Conservation (phyloP, 116 monocot genomes). For the Cymodocea nodosa region DNA sequence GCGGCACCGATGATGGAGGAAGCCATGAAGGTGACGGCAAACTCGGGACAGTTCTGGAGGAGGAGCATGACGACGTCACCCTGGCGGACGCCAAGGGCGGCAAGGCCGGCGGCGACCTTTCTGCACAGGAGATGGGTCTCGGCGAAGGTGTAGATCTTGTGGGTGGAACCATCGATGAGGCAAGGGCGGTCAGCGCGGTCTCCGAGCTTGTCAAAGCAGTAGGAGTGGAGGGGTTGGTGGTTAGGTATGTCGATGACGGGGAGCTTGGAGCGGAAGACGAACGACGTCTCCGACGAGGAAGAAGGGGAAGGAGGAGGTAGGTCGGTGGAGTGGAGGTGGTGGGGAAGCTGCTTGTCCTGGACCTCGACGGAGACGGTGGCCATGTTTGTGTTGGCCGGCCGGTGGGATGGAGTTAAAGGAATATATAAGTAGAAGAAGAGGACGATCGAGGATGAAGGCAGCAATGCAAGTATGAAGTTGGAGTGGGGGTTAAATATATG, state of each 20-base stretch:
- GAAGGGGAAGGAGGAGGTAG: not conserved
- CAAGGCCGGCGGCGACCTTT: constrained; percentile 32
- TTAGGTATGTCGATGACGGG: constrained; percentile 47
- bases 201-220: constrained; percentile 39
- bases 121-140: constrained; percentile 28
- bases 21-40: constrained; percentile 48
- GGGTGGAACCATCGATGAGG: constrained; percentile 53
- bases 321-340: not conserved
- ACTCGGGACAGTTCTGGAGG: constrained; percentile 58
- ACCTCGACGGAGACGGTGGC: constrained; percentile 23
- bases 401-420: no score
- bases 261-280: constrained; percentile 51
- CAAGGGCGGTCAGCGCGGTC: constrained; percentile 36
- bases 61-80: constrained; percentile 57
- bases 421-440: not conserved
- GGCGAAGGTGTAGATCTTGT: constrained; percentile 22
- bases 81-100: constrained; percentile 23
- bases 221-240: constrained; percentile 43
- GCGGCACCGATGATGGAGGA: constrained; percentile 55
- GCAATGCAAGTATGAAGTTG: not conserved
- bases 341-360: constrained; percentile 1
- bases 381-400: not conserved
- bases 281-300: not conserved
- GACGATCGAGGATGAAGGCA: not conserved
- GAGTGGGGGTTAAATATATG: not conserved